Evolutionary conservation across 2,329 filamentous ascomycete genomes (phyloP).

Genomic region (Colletotrichum coccodes): DNA sequence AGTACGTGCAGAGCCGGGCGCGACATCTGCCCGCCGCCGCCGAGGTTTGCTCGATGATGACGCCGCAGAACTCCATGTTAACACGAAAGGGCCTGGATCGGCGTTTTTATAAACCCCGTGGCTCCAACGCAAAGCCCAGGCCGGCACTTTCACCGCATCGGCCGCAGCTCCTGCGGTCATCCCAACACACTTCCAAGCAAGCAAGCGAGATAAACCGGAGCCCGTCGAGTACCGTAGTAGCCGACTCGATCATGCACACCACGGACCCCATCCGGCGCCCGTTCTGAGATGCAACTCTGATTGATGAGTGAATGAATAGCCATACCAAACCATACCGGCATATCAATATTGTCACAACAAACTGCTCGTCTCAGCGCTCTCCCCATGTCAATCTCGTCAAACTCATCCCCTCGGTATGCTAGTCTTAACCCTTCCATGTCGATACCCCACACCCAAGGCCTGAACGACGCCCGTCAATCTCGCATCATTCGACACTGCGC

Average conservation of each 20-base stretch:
- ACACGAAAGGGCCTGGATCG: slow-evolving; percentile 4
- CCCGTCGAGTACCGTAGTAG: not conserved
- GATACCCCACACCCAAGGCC: slow-evolving; percentile 16
- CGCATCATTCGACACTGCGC: slow-evolving; percentile 26
- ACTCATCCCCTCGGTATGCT: not conserved
- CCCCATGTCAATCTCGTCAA: not conserved
- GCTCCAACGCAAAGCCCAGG: not conserved
- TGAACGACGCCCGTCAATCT: slow-evolving; percentile 19
- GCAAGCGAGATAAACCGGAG: not conserved
- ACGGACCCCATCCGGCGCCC: not conserved
- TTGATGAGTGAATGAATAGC: slow-evolving; percentile 8
- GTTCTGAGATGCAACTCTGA: slow-evolving; percentile 18
- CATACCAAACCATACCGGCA: slow-evolving; percentile 13
- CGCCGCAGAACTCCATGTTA: slow-evolving; percentile 17
- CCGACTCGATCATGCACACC: slow-evolving; percentile 13
- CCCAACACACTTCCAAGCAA: slow-evolving; percentile 1
- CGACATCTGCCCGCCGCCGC: slow-evolving; percentile 6
- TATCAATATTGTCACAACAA: slow-evolving; percentile 16
- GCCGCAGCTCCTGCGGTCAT: slow-evolving; percentile 13
- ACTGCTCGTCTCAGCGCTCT: not conserved
- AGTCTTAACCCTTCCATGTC: not conserved
- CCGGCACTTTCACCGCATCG: slow-evolving; percentile 4
- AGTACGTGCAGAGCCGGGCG: slow-evolving; percentile 7
- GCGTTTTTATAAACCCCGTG: not conserved
- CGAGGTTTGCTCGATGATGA: slow-evolving; percentile 20